Evolutionary conservation across 2,329 filamentous ascomycete genomes (phyloP).

Genomic region (Botrytis elliptica): DNA sequence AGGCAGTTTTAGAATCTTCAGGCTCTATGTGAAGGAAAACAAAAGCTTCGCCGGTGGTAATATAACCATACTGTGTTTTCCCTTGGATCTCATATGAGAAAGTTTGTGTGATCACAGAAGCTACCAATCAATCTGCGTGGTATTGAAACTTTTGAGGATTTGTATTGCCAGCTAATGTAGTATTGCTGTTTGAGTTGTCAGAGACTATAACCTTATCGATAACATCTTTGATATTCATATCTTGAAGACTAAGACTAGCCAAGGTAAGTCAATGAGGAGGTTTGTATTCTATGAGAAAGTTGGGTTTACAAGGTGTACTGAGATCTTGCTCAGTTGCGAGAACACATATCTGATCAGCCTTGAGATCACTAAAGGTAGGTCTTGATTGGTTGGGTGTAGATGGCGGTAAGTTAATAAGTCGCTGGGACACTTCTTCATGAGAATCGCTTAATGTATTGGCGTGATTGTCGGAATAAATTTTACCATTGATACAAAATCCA

Average conservation of each 20-base stretch:
- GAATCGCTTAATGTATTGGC: neutral
- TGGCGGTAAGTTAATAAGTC: neutral
- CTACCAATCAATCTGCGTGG: constrained; percentile 1
- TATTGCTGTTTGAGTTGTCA: neutral
- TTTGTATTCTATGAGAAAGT: constrained; percentile 16
- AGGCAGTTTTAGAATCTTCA: constrained; percentile 2
- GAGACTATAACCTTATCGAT: neutral
- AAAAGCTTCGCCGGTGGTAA: constrained; percentile 10
- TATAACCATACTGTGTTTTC: constrained; percentile 7
- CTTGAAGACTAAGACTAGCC: neutral
- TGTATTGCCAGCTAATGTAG: neutral
- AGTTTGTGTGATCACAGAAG: constrained; percentile 6
- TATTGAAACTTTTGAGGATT: neutral
- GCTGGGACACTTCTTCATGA: neutral
- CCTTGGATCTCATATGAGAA: constrained; percentile 18
- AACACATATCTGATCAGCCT: neutral
- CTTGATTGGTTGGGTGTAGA: neutral
- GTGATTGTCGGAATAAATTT: neutral
- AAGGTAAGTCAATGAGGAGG: constrained; percentile 11
- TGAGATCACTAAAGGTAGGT: neutral
- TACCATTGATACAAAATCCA: neutral
- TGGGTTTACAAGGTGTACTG: neutral
- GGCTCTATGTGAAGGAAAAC: constrained; percentile 4
- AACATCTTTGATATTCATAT: constrained; percentile 6
- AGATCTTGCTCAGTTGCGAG: neutral